Base-by-base conservation (phyloP, 2,329 filamentous ascomycete species). In the Aspergillus versicolor region DNA sequence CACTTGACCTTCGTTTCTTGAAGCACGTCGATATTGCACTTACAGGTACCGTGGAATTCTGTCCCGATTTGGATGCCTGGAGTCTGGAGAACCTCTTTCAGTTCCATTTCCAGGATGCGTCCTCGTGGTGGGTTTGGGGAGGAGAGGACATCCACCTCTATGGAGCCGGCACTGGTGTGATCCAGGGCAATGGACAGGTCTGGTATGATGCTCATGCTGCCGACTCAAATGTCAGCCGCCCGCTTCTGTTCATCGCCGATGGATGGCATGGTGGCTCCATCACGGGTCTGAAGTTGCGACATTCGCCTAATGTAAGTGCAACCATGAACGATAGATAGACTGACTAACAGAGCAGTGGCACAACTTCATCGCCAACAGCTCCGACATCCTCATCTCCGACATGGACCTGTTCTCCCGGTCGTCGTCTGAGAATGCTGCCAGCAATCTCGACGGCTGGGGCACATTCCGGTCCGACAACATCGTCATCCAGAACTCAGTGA, bases 21-120 rank as follows among this genome's bases (percentile, higher is more conserved):
- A 77, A 84, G 43, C 76, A 83, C 60, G 79, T 90, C 24, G 87
- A 90, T 67, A 73, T 89, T 4, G 81, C 73, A 83, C 82, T 54
- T 81, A 86, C 50, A 82, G 85, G 84, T 19, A 81, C 79, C 17
- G 79, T 89, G 21, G 76, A 82, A 55, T 90, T 90, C 73, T 83
- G 81, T 52, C 81, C 86, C 3, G 84, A 90, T 66, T 86, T 85
- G 1, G 80, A 84, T 62, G 89, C 89, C 71, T 90, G 88, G 88
- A 21, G 3, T 4, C 80, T 86, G 60, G 79, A 78, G 7, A 80
- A 88, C 65, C 78, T 81, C 41, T 89, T 89, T 77, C 81, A 81
- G 53, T 84, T 86, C 22, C 76, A 75, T 5, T 90, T 84, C 73
- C 88, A 90, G 64, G 88, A 88, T 60, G 81, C 2, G 88, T 89